phyloP scores from a whole-genome alignment of 169 alveolate genomes.

The Plasmodium coatneyi region DNA sequence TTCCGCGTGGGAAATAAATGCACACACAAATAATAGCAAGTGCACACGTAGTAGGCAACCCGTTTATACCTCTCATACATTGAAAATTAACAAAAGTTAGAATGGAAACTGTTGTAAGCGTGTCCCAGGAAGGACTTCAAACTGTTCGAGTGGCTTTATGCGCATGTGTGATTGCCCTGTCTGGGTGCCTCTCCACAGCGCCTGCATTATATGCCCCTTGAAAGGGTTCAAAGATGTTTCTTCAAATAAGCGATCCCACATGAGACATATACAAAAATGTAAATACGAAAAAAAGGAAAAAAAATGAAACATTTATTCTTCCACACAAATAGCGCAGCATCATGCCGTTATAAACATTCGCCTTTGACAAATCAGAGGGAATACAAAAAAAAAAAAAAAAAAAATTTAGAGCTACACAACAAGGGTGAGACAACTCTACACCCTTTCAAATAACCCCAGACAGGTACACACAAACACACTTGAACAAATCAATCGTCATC shows the following conservation, averaged over 20 bases:
- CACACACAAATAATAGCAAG: background rate
- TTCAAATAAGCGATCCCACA: background rate
- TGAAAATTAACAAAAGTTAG: background rate
- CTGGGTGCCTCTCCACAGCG: background rate
- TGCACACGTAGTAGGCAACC: background rate
- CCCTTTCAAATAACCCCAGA: background rate
- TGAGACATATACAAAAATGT: background rate
- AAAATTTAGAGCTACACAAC: background rate
- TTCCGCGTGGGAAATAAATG: background rate
- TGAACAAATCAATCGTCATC: background rate
- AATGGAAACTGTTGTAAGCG: background rate
- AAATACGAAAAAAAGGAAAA: background rate
- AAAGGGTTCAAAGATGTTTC: background rate
- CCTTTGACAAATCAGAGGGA: background rate
- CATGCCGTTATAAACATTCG: background rate
- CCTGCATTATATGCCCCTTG: background rate
- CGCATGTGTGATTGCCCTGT: background rate
- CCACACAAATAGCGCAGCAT: background rate
- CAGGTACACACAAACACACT: background rate
- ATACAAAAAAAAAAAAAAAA: conserved; percentile 22
- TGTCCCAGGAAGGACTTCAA: background rate
- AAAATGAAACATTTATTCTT: background rate
- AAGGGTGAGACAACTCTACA: background rate
- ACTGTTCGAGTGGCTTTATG: background rate
- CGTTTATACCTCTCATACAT: background rate